Base-by-base conservation (phyloP, 192 early-diverging fungal species). In the Coemansia sp. region DNA sequence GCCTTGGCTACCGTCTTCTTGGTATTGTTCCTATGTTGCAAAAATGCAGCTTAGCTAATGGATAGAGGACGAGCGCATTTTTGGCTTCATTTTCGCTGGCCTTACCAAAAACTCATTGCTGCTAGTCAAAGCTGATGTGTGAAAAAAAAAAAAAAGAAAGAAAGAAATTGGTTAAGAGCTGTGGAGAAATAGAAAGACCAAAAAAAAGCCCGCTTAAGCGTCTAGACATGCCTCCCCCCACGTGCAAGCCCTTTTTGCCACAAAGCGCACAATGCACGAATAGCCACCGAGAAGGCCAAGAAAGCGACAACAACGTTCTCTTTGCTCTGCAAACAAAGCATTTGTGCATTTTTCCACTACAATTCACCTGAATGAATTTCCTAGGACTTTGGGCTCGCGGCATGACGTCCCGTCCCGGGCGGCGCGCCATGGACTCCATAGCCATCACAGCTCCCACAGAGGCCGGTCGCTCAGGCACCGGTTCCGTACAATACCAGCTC, bases 401-500 rank as follows among this genome's bases (percentile, higher is more conserved):
- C 35, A 77, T 78, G 76, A 72, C 72, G 47, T 71, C 76, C 50
- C 75, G 76, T 38, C 72, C 72, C 31, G 68, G 68, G 39, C 72
- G 75, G 23, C 76, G 80, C 14, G 76, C 61, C 13, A 77, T 75
- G 65, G 79, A 82, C 67, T 82, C 79, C 13, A 64, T 82, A 34
- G 79, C 79, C 45, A 82, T 82, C 56, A 58, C 56, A 0, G 56
- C 56, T 0, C 56, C 56, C 56, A 37, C 33, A 0, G 34, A 58
- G 2, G 56, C 33, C 31, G n/a, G 34, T 10, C 18, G 34, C 18
- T 2, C 16, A 0, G 33, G 56, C 14, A 39, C 58, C 5, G 77
- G 77, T 4, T 84, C 82, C 12, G 70, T 79, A 23, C 73, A 80
- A 55, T 84, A 84, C 67, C 82, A 84, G 62, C 68, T 84, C 20